phyloP scores from a whole-genome alignment of 2,329 filamentous ascomycete genomes.

The Trichoderma sp. region DNA sequence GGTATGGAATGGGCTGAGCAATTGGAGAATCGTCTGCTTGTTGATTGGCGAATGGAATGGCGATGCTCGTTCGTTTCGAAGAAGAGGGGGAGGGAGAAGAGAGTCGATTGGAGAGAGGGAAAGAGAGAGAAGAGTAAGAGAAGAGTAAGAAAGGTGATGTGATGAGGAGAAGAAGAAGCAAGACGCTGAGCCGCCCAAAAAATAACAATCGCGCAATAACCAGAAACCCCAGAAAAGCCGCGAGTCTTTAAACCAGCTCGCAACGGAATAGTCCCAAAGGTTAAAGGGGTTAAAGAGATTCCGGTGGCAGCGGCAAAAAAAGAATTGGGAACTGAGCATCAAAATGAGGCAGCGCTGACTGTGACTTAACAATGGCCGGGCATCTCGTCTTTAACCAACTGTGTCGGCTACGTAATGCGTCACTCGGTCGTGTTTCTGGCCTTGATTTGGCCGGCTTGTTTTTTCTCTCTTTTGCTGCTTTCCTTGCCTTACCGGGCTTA shows the following conservation, averaged over 20 bases:
- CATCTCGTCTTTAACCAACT: neutral
- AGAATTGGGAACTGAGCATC: no score
- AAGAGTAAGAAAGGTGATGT: neutral
- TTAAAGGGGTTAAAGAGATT: neutral
- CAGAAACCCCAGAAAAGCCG: neutral
- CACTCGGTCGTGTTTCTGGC: neutral
- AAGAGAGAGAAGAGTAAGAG: neutral
- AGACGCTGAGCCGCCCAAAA: neutral
- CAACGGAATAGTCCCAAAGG: neutral
- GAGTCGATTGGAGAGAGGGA: neutral
- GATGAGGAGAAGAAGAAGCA: neutral
- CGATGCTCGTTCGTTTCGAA: neutral
- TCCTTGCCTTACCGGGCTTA: neutral
- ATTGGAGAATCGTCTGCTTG: neutral
- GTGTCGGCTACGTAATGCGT: constrained; percentile 9
- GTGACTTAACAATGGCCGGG: neutral
- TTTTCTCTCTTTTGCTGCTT: neutral
- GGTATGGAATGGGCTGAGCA: neutral
- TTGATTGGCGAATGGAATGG: neutral
- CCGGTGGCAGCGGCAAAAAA: constrained; percentile 7
- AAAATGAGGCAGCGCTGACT: no score
- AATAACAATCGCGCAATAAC: neutral
- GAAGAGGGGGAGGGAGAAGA: neutral
- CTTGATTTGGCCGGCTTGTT: neutral
- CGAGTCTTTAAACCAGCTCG: neutral